Conservation (phyloP, 2,329 filamentous ascomycete species). For the Bipolaris oryzae region DNA sequence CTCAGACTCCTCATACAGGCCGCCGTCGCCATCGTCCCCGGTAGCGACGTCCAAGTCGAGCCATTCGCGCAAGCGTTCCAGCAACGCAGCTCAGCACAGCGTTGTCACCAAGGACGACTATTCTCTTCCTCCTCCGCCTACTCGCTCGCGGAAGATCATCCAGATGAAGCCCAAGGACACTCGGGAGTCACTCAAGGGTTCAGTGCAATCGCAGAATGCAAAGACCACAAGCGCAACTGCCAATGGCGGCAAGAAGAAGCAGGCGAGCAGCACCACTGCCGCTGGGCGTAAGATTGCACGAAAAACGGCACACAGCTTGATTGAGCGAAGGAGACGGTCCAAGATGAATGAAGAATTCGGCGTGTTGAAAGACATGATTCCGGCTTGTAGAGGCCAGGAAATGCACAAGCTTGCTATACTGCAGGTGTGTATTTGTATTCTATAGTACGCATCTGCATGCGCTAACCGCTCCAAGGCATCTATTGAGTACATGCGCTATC, state of each 20-base stretch:
- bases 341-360: conserved; percentile 99
- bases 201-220: conserved; percentile 25
- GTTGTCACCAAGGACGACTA: conserved; percentile 67
- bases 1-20: conserved; percentile 60
- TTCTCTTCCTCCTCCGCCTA: conserved; percentile 87
- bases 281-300: conserved; percentile 93
- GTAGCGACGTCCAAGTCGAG: conserved; percentile 39
- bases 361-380: conserved; percentile 92
- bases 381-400: conserved; percentile 87
- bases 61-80: conserved; percentile 42
- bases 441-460: background rate
- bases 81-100: conserved; percentile 33
- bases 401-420: conserved; percentile 98
- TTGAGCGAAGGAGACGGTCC: conserved; percentile 84
- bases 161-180: conserved; percentile 80
- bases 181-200: conserved; percentile 31
- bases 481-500: conserved; percentile 93
- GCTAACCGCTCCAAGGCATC: conserved; percentile 68
- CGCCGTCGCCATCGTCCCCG: conserved; percentile 51
- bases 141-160: conserved; percentile 92
- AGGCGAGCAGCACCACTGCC: conserved; percentile 70
- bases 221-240: conserved; percentile 30
- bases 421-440: conserved; percentile 64
- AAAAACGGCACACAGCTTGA: conserved; percentile 95
- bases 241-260: conserved; percentile 72